Evolutionary conservation across 805 yeast species (phyloP).

Genomic region (Nakazawaea populi): DNA sequence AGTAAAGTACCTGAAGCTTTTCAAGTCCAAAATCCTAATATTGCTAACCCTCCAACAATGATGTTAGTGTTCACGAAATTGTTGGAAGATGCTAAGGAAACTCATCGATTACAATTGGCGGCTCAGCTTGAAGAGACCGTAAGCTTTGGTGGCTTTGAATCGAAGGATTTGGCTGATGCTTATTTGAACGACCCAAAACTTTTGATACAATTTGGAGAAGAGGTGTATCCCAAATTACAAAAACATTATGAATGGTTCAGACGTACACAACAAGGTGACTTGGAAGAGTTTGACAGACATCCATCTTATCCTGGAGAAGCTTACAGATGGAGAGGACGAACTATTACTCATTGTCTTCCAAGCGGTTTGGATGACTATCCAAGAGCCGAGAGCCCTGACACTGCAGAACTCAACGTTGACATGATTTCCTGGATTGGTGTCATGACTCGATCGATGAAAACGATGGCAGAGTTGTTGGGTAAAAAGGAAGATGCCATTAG

Average conservation of each 20-base stretch:
- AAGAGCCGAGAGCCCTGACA: constrained; percentile 71
- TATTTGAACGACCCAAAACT: constrained; percentile 56
- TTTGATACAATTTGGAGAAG: constrained; percentile 48
- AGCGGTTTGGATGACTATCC: constrained; percentile 97
- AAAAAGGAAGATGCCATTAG: constrained; percentile 49
- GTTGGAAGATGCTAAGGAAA: constrained; percentile 36
- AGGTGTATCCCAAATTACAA: constrained; percentile 71
- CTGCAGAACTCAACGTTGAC: constrained; percentile 89
- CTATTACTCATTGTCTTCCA: constrained; percentile 78
- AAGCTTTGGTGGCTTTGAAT: constrained; percentile 16
- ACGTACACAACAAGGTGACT: constrained; percentile 69
- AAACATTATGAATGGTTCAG: constrained; percentile 84
- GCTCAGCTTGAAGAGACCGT: constrained; percentile 14
- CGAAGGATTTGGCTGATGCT: constrained; percentile 35
- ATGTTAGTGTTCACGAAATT: constrained; percentile 64
- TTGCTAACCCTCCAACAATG: constrained; percentile 94
- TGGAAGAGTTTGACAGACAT: constrained; percentile 63
- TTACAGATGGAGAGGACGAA: constrained; percentile 92
- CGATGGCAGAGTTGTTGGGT: constrained; percentile 60
- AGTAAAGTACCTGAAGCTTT: constrained; percentile 81
- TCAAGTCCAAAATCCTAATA: constrained; percentile 77
- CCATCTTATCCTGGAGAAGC: constrained; percentile 51
- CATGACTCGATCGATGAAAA: constrained; percentile 78
- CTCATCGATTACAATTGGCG: constrained; percentile 18
- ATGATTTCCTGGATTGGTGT: constrained; percentile 89